Base-by-base conservation (phyloP, 2,329 filamentous ascomycete genomes). In the Colletotrichum navitas region DNA sequence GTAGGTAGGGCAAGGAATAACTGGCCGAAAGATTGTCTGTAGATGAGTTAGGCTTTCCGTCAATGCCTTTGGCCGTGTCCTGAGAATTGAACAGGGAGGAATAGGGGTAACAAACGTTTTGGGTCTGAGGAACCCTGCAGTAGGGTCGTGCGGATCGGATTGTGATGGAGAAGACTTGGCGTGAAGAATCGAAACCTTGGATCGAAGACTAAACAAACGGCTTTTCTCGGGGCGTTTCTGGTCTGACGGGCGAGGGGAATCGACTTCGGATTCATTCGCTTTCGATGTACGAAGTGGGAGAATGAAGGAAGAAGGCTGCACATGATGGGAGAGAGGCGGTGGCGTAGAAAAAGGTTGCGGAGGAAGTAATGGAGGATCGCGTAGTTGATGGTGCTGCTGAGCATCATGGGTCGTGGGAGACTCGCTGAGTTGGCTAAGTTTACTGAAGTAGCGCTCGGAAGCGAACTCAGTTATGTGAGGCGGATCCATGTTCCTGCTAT, bases 381-480 rank as follows among this genome's bases (percentile, higher is more conserved):
- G 66, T 36, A 41, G 52, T 39, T 60, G 69, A 26, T 60, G 51
- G 29, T 47, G 18, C 12, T 45, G 21, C 29, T 62, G 56, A 5
- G 49, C 55, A 58, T 75, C 66, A 21, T 67, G 66, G 51, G 29
- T 51, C 16, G 32, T 14, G 14, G 68, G 49, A 16, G 68, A 60
- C 29, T 73, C 85, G 78, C 81, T 87, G 75, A 83, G 85, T 80
- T 89, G 87, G 68, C 83, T 85, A 72, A 91, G 79, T 80, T 92
- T 92, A 66, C 86, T 85, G 74, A 91, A 89, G 77, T 90, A 92
- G 74, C 87, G 87, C 79, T 88, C 84, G 55, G 90, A 92, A 73
- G 89, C 90, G 81, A 92, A 92, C 79, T 92, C 90, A 72, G 89
- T 90, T 73, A 90, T 85, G 74, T 91, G 89, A 75, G 86, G 84